phyloP scores from a whole-genome alignment of 2,329 filamentous ascomycete species.

The Trichoderma atroviride region DNA sequence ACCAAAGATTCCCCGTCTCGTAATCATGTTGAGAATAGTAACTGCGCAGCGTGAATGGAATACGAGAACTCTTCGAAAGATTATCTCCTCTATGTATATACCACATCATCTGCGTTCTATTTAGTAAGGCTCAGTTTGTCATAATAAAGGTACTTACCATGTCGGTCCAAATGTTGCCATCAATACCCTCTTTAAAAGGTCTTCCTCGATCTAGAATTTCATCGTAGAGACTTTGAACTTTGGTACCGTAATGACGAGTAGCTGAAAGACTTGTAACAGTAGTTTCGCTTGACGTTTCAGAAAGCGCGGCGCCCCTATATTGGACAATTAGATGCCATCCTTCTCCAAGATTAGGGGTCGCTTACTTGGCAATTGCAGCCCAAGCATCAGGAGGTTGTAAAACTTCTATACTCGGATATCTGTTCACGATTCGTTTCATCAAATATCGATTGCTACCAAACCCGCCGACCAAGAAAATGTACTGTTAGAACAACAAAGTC shows the following conservation, averaged over 20 bases:
- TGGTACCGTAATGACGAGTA: not conserved
- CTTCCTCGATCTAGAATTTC: not conserved
- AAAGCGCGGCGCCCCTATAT: not conserved
- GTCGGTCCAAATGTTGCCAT: not conserved
- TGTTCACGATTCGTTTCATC: not conserved
- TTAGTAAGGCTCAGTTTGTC: too few species aligned
- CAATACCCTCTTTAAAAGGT: fast-evolving
- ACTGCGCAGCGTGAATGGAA: not conserved
- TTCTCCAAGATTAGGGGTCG: not conserved
- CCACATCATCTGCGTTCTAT: not conserved
- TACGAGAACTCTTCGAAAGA: not conserved
- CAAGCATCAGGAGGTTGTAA: not conserved
- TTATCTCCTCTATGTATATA: not conserved
- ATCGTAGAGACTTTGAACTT: not conserved
- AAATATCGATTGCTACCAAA: not conserved
- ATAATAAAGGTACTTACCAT: not conserved
- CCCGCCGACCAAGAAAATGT: not conserved
- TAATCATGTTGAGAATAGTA: not conserved
- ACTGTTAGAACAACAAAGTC: not conserved
- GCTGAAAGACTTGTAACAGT: not conserved
- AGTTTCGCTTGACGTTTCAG: not conserved
- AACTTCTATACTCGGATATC: not conserved
- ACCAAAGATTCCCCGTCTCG: not conserved
- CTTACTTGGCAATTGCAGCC: not conserved
- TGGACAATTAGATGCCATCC: not conserved